Percentiles rank a stretch among this genome's conserved stretches.
phyloP scores from a whole-genome alignment of 441 rosid genomes.

The Gossypium gossypioides region DNA sequence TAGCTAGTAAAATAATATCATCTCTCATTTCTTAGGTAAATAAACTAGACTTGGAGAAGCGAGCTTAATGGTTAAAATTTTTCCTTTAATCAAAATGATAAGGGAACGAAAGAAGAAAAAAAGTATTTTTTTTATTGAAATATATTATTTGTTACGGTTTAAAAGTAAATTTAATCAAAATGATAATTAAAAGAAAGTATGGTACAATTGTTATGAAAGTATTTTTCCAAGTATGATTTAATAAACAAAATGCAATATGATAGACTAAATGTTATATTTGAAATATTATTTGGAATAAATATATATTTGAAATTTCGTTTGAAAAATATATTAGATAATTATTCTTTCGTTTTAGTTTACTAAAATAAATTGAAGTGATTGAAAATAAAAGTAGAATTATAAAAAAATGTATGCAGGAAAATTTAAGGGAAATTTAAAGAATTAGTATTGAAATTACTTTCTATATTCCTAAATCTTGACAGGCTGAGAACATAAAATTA shows the following conservation, averaged over 20 bases:
- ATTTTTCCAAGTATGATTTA: not conserved
- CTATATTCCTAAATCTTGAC: not conserved
- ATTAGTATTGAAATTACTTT: not conserved
- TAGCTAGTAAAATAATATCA: not conserved
- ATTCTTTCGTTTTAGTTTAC: not conserved
- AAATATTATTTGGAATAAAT: too few species aligned
- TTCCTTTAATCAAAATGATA: too few species aligned
- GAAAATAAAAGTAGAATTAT: not conserved
- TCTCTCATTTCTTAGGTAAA: not conserved
- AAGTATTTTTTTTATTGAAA: too few species aligned
- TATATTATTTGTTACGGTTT: too few species aligned
- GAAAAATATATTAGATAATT: not conserved
- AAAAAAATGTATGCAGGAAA: not conserved
- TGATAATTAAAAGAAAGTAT: not conserved
- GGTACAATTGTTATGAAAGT: not conserved
- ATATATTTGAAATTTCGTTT: not conserved
- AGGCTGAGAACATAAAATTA: not conserved
- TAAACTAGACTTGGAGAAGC: not conserved
- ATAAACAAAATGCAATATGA: not conserved
- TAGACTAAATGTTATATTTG: not conserved
- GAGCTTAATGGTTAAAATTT: too few species aligned
- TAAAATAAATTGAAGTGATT: not conserved
- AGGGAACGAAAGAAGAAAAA: too few species aligned
- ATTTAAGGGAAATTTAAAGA: not conserved
- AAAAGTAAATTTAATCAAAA: too few species aligned